Conservation (phyloP, 148 eudicot genomes). For the Heliamphora exappendiculata region DNA sequence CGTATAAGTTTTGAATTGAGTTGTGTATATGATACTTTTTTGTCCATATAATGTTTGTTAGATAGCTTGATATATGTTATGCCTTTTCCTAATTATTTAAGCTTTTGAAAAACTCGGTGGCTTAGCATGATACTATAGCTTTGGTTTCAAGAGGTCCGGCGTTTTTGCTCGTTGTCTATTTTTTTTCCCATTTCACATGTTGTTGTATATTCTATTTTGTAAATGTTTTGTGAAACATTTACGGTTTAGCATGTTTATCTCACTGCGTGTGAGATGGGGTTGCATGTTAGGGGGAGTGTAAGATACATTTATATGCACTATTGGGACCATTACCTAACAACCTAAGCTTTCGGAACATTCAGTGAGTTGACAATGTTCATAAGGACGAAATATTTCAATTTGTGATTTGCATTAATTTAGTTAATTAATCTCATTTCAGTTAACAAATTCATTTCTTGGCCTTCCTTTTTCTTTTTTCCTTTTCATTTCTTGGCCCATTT, state of each 20-base stretch:
- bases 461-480: background rate
- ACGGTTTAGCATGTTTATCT: background rate
- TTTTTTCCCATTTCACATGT: background rate
- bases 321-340: no score
- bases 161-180: background rate
- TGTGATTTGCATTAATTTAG: background rate
- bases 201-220: background rate
- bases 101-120: background rate
- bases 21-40: background rate
- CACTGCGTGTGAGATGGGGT: background rate
- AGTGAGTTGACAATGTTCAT: no score
- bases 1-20: background rate
- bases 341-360: no score
- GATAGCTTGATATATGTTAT: background rate
- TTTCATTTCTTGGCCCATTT: no score
- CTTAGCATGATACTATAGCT: background rate
- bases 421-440: background rate
- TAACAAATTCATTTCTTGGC: background rate
- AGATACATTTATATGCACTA: no score
- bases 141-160: background rate
- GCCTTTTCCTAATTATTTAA: background rate
- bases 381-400: background rate
- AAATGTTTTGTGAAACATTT: background rate
- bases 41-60: background rate
- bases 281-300: no score